Conservation (phyloP, 192 early-diverging fungal genomes). For the Coemansia sp. region DNA sequence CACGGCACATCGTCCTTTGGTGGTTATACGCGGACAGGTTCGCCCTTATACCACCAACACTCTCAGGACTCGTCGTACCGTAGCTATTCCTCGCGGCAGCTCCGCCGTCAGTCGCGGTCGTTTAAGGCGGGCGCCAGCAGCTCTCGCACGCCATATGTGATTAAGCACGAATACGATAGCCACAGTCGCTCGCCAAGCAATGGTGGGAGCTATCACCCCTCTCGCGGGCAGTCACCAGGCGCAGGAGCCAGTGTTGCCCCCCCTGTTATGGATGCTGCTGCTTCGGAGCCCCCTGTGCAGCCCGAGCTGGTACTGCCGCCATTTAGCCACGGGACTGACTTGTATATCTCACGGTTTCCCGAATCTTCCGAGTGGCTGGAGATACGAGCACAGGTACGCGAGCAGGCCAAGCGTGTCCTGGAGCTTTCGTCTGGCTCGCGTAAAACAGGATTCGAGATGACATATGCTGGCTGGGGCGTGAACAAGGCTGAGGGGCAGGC, state of each 20-base stretch:
- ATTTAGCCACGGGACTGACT: constrained; percentile 24
- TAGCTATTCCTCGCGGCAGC: constrained; percentile 18
- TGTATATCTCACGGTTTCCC: constrained; percentile 26
- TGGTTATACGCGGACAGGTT: background rate
- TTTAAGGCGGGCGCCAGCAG: constrained; percentile 19
- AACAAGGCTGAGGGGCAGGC: constrained; percentile 34
- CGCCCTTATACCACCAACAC: constrained; percentile 11
- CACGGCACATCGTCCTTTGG: constrained; percentile 10
- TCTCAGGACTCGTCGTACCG: constrained; percentile 25
- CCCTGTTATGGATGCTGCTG: background rate
- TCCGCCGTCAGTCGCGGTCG: constrained; percentile 21
- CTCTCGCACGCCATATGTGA: constrained; percentile 13
- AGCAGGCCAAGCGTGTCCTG: constrained; percentile 27
- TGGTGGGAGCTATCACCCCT: constrained; percentile 12
- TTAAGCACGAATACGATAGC: constrained; percentile 22
- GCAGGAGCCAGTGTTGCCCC: background rate
- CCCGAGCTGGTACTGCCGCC: constrained; percentile 18
- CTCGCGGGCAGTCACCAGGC: constrained; percentile 31
- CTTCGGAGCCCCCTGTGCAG: background rate
- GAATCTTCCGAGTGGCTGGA: constrained; percentile 36
- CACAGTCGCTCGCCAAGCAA: constrained; percentile 25
- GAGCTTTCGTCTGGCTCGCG: constrained; percentile 25
- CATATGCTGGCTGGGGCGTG: constrained; percentile 32
- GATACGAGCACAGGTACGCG: constrained; percentile 24
- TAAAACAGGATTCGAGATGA: constrained; percentile 36